Percentiles rank a stretch among this genome's conserved stretches.
Conservation (phyloP, 257 asterid genomes). For the Rauvolfia tetraphylla region DNA sequence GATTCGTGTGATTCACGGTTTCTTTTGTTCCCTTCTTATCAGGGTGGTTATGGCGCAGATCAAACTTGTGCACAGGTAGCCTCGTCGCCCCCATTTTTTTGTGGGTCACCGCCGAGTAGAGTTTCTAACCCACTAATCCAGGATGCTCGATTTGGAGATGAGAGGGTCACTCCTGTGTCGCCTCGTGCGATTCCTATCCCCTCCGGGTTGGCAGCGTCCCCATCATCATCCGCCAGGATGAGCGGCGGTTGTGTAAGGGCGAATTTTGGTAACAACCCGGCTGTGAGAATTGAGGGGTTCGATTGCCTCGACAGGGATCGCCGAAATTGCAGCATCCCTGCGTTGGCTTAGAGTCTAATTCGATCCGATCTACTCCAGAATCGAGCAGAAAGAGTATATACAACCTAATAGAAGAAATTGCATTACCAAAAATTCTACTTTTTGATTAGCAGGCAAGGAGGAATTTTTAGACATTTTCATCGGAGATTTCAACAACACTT, state of each 20-base stretch:
- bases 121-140: conserved; percentile 98
- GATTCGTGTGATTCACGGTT: neutral
- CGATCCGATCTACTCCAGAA: conserved; percentile 1
- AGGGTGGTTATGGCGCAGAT: conserved; percentile 61
- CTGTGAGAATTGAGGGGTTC: conserved; percentile 91
- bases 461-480: conserved; percentile 40
- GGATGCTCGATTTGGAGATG: conserved; percentile 79
- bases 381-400: conserved; percentile 19
- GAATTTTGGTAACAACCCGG: conserved; percentile 90
- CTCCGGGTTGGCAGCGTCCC: conserved; percentile 52
- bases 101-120: conserved; percentile 99
- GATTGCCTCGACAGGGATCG: conserved; percentile 93
- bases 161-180: conserved; percentile 49
- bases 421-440: conserved; percentile 1
- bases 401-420: conserved; percentile 5
- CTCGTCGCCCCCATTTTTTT: conserved; percentile 99
- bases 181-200: conserved; percentile 61
- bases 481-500: conserved; percentile 1
- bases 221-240: conserved; percentile 54
- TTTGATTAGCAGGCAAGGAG: conserved; percentile 23
- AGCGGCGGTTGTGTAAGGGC: conserved; percentile 72
- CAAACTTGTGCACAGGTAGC: conserved; percentile 58
- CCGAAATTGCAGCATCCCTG: conserved; percentile 93
- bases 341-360: conserved; percentile 54
- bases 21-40: conserved; percentile 11